Evolutionary conservation across 306 rosid species (phyloP), one percentile per base, ranked within the genome.

Genomic region (Senna siamea): DNA sequence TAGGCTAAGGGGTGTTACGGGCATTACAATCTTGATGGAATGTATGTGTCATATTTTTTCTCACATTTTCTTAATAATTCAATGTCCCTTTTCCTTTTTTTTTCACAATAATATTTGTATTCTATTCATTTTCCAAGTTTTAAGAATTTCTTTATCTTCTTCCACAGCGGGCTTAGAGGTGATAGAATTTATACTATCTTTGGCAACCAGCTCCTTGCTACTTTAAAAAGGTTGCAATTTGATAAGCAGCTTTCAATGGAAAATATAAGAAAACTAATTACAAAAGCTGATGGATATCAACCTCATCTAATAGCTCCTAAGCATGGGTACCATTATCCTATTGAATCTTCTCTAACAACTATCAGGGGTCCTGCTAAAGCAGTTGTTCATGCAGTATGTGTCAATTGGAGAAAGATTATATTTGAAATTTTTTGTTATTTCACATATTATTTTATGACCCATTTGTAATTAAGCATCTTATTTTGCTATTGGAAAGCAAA

Each of bases 11-110:
- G n/a, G n/a, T n/a, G n/a, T n/a, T n/a, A n/a, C n/a, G n/a, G n/a
- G n/a, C n/a, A n/a, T n/a, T n/a, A n/a, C n/a, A n/a, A 91, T 81
- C 98, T 93, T 56, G 98, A 93, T 87, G 98, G 98, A 68, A 89
- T 91, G 98, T 93, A 85, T 26, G 98, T 80, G 43, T 52, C 66
- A 22, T 40, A 28, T 40, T 76, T 78, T 38, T 18, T 23, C 59
- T n/a, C n/a, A n/a, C 18, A 6, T 74, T 52, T 53, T 51, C 72
- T 58, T 57, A 48, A 60, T 10, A 46, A 26, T 20, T 46, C 54
- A 50, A 46, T 61, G 66, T 58, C 60, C 53, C 46, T n/a, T 40
- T 58, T 44, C 17, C 37, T 73, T 51, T 35, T 62, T 50, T 55
- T 51, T n/a, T n/a, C n/a, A 18, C 20, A 48, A 43, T 72, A 70